A percentile compares a stretch with the other conserved stretches of the same genome.
phyloP scores from a whole-genome alignment of 2,329 filamentous ascomycete genomes.

The Botrytis aclada region DNA sequence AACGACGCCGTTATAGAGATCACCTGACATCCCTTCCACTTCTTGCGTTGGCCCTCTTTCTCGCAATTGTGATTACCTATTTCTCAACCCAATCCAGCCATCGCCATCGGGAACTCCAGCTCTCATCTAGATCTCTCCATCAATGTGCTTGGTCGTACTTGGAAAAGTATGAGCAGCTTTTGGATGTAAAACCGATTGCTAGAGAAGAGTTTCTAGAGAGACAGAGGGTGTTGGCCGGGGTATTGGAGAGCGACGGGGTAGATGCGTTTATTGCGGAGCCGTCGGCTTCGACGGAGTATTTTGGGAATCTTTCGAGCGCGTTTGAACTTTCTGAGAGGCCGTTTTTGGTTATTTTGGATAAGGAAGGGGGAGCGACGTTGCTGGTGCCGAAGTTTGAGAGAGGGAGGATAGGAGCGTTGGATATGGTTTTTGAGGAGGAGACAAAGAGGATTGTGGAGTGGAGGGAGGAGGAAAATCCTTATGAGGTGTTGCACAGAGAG shows the following conservation, averaged over 20 bases:
- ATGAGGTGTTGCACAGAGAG: constrained; percentile 50
- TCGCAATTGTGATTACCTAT: not conserved
- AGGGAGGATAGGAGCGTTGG: constrained; percentile 54
- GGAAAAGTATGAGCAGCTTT: constrained; percentile 23
- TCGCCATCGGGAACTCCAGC: not conserved
- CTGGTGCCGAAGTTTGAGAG: constrained; percentile 59
- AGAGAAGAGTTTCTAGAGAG: constrained; percentile 29
- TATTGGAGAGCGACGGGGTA: constrained; percentile 32
- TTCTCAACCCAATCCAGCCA: not conserved
- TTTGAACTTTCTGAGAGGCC: constrained; percentile 62
- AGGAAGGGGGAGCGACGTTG: constrained; percentile 54
- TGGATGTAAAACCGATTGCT: constrained; percentile 28
- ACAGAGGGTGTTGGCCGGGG: constrained; percentile 26
- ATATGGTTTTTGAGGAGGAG: constrained; percentile 45
- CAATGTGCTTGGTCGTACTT: constrained; percentile 26
- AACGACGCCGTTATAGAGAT: not conserved
- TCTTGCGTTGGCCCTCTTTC: not conserved
- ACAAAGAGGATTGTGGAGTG: constrained; percentile 50
- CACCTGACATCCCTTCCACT: not conserved
- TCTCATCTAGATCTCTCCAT: constrained; percentile 15
- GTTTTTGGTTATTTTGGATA: constrained; percentile 55
- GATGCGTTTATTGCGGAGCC: constrained; percentile 62
- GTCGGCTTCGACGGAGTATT: constrained; percentile 61
- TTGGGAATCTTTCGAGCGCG: constrained; percentile 56
- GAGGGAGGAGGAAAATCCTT: constrained; percentile 63